Evolutionary conservation across 495 filamentous ascomycete species (phyloP).

Genomic region (Parmelia sp.): DNA sequence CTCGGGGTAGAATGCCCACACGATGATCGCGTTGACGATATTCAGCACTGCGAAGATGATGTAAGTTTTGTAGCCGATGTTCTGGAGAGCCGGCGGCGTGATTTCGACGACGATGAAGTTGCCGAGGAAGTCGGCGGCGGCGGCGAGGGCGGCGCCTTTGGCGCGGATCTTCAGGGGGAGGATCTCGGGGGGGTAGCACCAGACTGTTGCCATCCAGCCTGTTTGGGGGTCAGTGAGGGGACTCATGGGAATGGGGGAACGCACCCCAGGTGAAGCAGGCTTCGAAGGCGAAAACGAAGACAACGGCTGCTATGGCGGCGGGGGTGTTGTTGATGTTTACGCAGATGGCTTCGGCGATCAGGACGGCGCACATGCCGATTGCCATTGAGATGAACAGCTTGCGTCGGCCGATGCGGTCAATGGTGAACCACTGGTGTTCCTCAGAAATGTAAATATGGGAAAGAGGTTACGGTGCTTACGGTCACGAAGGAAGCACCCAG

Average conservation of each 20-base stretch:
- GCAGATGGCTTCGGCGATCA: constrained; percentile 29
- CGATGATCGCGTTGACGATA: constrained; percentile 32
- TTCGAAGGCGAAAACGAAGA: constrained; percentile 35
- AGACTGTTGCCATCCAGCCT: constrained; percentile 15
- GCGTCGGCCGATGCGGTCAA: constrained; percentile 22
- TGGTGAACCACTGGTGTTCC: constrained; percentile 30
- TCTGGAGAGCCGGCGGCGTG: constrained; percentile 35
- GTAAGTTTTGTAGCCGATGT: constrained; percentile 40
- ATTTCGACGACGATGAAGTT: constrained; percentile 40
- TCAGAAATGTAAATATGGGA: neutral
- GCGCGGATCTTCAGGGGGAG: constrained; percentile 34
- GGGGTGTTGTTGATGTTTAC: constrained; percentile 25
- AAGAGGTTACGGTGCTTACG: constrained; percentile 13
- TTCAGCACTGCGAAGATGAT: constrained; percentile 44
- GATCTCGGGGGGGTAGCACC: constrained; percentile 28
- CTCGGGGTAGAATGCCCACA: constrained; percentile 33
- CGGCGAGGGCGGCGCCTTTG: constrained; percentile 30
- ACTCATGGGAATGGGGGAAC: neutral
- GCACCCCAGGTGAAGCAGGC: constrained; percentile 35
- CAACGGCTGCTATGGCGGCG: constrained; percentile 26
- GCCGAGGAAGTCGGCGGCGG: constrained; percentile 23
- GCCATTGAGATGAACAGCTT: constrained; percentile 33
- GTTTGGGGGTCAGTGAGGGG: too few relatives aligned
- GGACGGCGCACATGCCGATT: constrained; percentile 30
- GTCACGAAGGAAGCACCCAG: constrained; percentile 33